phyloP scores from a whole-genome alignment of 2,329 filamentous ascomycete genomes.

The Monosporascus sp. region DNA sequence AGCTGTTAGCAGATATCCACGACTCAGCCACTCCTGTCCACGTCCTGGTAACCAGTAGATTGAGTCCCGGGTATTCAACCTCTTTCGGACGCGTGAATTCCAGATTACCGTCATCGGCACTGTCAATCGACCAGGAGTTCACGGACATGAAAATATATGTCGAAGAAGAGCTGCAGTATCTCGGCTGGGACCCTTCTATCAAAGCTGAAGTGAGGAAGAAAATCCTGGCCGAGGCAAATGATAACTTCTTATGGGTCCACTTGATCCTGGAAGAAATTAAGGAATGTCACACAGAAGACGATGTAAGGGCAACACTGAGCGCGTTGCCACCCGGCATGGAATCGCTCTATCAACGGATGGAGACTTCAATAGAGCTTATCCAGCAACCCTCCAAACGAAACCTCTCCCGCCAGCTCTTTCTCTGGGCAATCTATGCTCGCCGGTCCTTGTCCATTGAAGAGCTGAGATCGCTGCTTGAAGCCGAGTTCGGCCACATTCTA shows the following conservation, averaged over 20 bases:
- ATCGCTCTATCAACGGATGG: slow-evolving; percentile 10
- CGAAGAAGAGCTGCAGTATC: slow-evolving; percentile 5
- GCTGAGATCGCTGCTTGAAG: slow-evolving; percentile 4
- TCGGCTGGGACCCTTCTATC: slow-evolving; percentile 4
- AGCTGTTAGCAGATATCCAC: slow-evolving; percentile 1
- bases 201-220: slow-evolving; percentile 7
- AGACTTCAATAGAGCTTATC: slow-evolving; percentile 1
- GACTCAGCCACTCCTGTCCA: background rate
- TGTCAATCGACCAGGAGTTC: background rate
- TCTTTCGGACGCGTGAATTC: background rate
- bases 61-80: background rate
- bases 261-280: slow-evolving; percentile 24
- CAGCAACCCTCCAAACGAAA: slow-evolving; percentile 1
- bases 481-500: slow-evolving; percentile 6
- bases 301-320: slow-evolving; percentile 17
- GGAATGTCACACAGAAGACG: slow-evolving; percentile 17
- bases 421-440: slow-evolving; percentile 8
- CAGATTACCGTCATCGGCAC: background rate
- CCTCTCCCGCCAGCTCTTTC: slow-evolving; percentile 4
- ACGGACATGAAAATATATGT: slow-evolving; percentile 8
- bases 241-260: slow-evolving; percentile 30
- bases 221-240: slow-evolving; percentile 19
- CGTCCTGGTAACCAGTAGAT: slow-evolving; percentile 2
- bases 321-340: slow-evolving; percentile 27
- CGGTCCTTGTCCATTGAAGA: slow-evolving; percentile 6